Evolutionary conservation across 345 rosid genomes (phyloP).

Genomic region (Populus nigra): DNA sequence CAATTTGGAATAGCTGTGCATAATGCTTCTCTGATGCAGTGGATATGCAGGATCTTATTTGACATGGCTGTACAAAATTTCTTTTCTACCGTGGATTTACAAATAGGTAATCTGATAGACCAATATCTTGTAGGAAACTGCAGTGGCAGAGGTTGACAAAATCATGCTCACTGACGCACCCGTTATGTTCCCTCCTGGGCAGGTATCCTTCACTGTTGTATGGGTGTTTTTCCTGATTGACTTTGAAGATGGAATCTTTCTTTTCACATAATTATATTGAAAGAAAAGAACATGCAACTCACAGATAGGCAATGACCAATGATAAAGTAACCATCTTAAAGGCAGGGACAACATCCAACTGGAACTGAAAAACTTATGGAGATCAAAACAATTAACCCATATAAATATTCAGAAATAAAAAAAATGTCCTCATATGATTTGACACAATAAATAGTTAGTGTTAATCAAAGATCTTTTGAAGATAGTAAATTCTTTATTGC

Average conservation of each 20-base stretch:
- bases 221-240: background rate
- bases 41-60: background rate
- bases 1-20: background rate
- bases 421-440: background rate
- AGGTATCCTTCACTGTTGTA: conserved; percentile 41
- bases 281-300: background rate
- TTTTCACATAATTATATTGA: background rate
- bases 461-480: background rate
- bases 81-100: background rate
- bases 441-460: background rate
- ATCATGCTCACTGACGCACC: conserved; percentile 92
- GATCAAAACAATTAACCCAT: background rate
- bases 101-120: conserved; percentile 5
- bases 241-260: background rate
- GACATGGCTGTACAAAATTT: background rate
- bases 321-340: background rate
- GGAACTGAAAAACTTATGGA: background rate
- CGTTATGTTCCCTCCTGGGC: conserved; percentile 88
- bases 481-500: background rate
- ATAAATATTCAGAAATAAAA: background rate
- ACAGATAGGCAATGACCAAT: background rate
- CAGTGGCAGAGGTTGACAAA: conserved; percentile 70
- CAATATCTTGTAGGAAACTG: conserved; percentile 52
- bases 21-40: conserved; percentile 5
- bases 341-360: background rate